Evolutionary conservation across 805 yeast genomes (phyloP).

Genomic region (Candida orba): DNA sequence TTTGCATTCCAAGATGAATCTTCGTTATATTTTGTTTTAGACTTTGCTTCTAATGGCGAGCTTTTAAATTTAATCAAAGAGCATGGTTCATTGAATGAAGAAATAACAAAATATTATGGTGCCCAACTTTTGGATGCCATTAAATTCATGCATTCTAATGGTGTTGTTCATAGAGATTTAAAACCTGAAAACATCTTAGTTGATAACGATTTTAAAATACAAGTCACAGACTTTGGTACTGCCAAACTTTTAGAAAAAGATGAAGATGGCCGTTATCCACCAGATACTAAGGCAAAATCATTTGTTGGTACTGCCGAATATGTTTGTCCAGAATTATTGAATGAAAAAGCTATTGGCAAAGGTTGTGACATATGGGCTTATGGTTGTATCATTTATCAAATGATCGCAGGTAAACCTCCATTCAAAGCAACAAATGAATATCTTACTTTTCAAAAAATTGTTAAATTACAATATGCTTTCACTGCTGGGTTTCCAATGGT

Average conservation of each 20-base stretch:
- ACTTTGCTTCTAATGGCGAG: slow-evolving; percentile 78
- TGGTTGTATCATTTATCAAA: slow-evolving; percentile 91
- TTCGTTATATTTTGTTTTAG: slow-evolving; percentile 66
- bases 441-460: slow-evolving; percentile 72
- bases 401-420: slow-evolving; percentile 91
- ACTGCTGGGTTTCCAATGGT: slow-evolving; percentile 79
- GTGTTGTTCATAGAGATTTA: slow-evolving; percentile 74
- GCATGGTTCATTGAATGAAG: slow-evolving; percentile 65
- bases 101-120: slow-evolving; percentile 56
- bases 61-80: slow-evolving; percentile 58
- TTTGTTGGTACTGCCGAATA: slow-evolving; percentile 95
- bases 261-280: slow-evolving; percentile 49
- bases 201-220: slow-evolving; percentile 52
- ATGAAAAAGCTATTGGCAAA: slow-evolving; percentile 71
- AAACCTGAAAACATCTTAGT: slow-evolving; percentile 77
- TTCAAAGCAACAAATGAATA: slow-evolving; percentile 81
- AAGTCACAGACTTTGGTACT: slow-evolving; percentile 80
- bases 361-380: slow-evolving; percentile 99
- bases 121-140: slow-evolving; percentile 73
- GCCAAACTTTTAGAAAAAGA: slow-evolving; percentile 59
- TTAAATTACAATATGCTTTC: slow-evolving; percentile 73
- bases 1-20: slow-evolving; percentile 77
- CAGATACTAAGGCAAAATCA: slow-evolving; percentile 64
- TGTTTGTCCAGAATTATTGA: slow-evolving; percentile 80
- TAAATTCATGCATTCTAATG: slow-evolving; percentile 63